Evolutionary conservation across 2,329 filamentous ascomycete genomes (phyloP), one percentile per base, ranked within the genome.

Genomic region (Pezicula radicicola): DNA sequence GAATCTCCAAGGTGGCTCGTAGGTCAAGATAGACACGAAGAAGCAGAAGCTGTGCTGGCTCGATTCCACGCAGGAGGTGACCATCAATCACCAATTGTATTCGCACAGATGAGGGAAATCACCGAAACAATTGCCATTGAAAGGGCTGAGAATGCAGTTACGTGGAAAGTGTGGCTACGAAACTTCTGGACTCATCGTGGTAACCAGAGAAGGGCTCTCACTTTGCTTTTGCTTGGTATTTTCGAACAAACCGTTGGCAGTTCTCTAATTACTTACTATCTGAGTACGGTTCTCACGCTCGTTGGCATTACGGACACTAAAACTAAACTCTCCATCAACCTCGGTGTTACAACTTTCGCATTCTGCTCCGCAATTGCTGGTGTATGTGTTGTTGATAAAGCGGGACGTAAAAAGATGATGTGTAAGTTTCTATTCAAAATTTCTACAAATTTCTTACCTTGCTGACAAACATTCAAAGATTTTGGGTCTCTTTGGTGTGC

Each of bases 1-100:
- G 81, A 85, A 57, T 81, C 77, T 3, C 82, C 82, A 0, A 68
- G 81, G 48, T 85, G 79, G 80, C 70, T 84, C 25, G 77, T 81
- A 51, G 73, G 74, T 48, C 74, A 79, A 49, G 73, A 76, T 53
- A 73, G 75, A 21, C 66, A 72, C 12, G 76, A 80, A 7, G 71
- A 82, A 48, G 79, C 79, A 0, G 66, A 75, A 7, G 68, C 71
- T 2, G 74, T 76, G 2, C 71, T 85, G 43, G 72, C 72, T 7
- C 75, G 71, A 50, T 83, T 76, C 55, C 82, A 81, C 50, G 78
- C 75, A 6, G 72, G 83, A 37, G 80, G 78, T 1, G 72, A 78
- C 56, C 72, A 73, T 0, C 64, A 70, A 18, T 70, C 68, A 4
- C 68, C 70, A 1, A 72, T 78, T 28, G 78, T 80, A 2, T 70